Conservation (phyloP, 352 stramenopile genomes). For the Phytophthora nicotianae region DNA sequence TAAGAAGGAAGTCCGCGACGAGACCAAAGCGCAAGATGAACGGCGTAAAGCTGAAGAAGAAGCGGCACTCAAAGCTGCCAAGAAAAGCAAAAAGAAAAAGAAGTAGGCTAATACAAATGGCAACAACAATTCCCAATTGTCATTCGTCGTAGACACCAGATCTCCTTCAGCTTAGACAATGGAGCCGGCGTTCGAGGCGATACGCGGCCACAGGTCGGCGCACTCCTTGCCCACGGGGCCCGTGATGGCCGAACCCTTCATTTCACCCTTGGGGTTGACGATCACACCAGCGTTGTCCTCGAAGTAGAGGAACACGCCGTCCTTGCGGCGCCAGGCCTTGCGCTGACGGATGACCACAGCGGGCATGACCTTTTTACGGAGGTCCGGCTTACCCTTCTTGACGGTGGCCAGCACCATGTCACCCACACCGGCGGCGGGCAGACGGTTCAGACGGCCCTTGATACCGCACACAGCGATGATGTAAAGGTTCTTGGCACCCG, state of each 20-base stretch:
- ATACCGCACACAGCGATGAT: constrained; percentile 99
- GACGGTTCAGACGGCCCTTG: constrained; percentile 98
- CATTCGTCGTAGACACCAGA: constrained; percentile 27
- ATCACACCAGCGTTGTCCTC: constrained; percentile 99
- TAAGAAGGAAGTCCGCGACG: constrained; percentile 84
- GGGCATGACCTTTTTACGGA: constrained; percentile 99
- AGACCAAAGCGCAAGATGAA: constrained; percentile 79
- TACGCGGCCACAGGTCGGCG: constrained; percentile 99
- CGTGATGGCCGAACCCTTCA: constrained; percentile 99
- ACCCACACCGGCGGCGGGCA: constrained; percentile 97
- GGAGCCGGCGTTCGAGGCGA: constrained; percentile 98
- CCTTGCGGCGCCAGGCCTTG: constrained; percentile 99
- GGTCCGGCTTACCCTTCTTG: constrained; percentile 99
- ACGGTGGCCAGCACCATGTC: constrained; percentile 99
- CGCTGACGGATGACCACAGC: constrained; percentile 99
- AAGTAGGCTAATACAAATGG: constrained; percentile 31
- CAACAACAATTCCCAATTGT: constrained; percentile 41
- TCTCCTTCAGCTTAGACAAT: constrained; percentile 94
- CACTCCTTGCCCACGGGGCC: constrained; percentile 99
- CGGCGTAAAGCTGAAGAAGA: constrained; percentile 73
- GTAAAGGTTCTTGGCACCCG: constrained; percentile 99
- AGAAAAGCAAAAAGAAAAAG: constrained; percentile 87
- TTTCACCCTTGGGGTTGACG: constrained; percentile 99
- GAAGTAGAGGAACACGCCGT: constrained; percentile 99
- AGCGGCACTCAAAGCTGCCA: constrained; percentile 71